Percentiles rank a stretch among this genome's conserved stretches.
Conservation (phyloP, 441 rosid species). For the Adansonia rubrostipa region DNA sequence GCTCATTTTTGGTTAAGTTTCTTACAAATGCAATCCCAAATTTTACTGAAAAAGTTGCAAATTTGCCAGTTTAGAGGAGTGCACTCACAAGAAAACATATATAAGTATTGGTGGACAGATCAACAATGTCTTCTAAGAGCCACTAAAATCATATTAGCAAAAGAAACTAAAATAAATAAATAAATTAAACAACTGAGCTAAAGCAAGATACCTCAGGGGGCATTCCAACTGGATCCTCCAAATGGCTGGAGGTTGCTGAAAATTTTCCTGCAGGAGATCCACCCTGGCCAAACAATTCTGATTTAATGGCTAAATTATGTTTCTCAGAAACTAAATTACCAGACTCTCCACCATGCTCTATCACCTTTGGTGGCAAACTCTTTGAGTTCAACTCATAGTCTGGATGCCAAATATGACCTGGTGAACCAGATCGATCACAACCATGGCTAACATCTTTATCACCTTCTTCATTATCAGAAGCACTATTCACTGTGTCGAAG, state of each 20-base stretch:
- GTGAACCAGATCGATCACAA: slow-evolving; percentile 34
- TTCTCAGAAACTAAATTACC: slow-evolving; percentile 40
- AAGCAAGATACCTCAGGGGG: slow-evolving; percentile 84
- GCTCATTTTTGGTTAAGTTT: slow-evolving; percentile 13
- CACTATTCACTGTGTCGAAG: slow-evolving; percentile 57
- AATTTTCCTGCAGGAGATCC: slow-evolving; percentile 41
- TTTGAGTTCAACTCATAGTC: slow-evolving; percentile 74
- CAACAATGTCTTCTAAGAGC: neutral
- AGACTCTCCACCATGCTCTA: slow-evolving; percentile 50
- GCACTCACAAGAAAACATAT: neutral
- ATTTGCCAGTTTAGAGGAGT: neutral
- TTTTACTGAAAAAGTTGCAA: slow-evolving; percentile 2
- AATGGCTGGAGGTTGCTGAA: slow-evolving; percentile 37
- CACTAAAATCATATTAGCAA: neutral
- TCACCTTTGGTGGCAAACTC: slow-evolving; percentile 52
- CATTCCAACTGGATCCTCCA: slow-evolving; percentile 77
- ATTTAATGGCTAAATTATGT: slow-evolving; percentile 43
- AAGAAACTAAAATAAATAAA: neutral
- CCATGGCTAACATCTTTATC: slow-evolving; percentile 50
- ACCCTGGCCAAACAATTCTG: slow-evolving; percentile 40
- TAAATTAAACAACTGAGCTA: neutral
- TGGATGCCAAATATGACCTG: slow-evolving; percentile 73
- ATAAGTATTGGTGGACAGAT: neutral
- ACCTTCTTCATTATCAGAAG: slow-evolving; percentile 71
- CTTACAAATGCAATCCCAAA: slow-evolving; percentile 4